Percentiles rank a stretch among this genome's conserved stretches.
These are phyloP conservation scores for Nannochloris sp. DNA, from an alignment of 139 green algal species.

Conservation along the genomic window DNA sequence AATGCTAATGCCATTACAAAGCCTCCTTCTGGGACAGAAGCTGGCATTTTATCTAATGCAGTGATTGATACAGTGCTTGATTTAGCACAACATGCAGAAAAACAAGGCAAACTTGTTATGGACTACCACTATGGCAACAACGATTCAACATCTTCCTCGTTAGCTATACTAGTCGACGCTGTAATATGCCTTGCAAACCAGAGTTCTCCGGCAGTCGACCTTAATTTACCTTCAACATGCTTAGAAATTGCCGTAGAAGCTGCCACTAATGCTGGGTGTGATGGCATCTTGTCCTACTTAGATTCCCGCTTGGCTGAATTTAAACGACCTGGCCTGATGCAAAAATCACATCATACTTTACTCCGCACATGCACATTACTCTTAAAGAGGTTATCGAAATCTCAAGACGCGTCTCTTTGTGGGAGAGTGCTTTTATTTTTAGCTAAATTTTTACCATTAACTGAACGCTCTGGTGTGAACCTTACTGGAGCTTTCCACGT, in stretches of 20 bases:
- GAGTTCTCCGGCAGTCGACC: neutral
- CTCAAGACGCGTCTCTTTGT: constrained; percentile 39
- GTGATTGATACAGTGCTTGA: neutral
- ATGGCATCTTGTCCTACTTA: constrained; percentile 29
- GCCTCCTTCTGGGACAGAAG: neutral
- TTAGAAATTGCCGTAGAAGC: constrained; percentile 30
- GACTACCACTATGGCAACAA: neutral
- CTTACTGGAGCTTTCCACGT: constrained; percentile 40
- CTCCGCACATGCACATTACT: constrained; percentile 58
- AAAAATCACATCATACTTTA: constrained; percentile 33
- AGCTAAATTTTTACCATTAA: constrained; percentile 43
- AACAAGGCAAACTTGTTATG: neutral
- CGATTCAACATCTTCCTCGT: neutral
- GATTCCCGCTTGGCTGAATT: constrained; percentile 13
- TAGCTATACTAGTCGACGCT: constrained; percentile 23
- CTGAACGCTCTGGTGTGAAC: constrained; percentile 52
- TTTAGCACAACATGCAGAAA: neutral
- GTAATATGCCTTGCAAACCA: constrained; percentile 12
- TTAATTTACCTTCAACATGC: constrained; percentile 3
- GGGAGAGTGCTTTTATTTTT: constrained; percentile 53
- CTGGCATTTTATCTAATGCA: neutral
- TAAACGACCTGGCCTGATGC: constrained; percentile 1
- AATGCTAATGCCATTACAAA: neutral
- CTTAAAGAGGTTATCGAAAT: constrained; percentile 44
- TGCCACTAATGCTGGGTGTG: constrained; percentile 11